phyloP scores from a whole-genome alignment of 345 rosid genomes.

The Reutealis trisperma region DNA sequence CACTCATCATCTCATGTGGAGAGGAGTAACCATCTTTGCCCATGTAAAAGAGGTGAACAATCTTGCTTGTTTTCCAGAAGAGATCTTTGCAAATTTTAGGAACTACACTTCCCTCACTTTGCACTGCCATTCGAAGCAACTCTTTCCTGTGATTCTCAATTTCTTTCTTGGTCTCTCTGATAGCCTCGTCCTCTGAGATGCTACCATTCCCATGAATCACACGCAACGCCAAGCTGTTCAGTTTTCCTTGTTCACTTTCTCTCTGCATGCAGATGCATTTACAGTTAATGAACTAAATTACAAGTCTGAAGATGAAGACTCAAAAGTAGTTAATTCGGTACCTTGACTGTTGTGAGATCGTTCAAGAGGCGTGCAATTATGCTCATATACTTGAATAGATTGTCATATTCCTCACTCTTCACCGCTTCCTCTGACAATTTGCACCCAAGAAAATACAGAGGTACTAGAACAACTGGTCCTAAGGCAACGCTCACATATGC shows the following conservation, averaged over 20 bases:
- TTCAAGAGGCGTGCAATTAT: constrained; percentile 15
- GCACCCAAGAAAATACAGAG: constrained; percentile 12
- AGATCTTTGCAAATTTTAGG: constrained; percentile 19
- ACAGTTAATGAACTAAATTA: no score
- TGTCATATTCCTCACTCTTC: constrained; percentile 11
- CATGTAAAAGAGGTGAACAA: constrained; percentile 9
- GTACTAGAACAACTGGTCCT: constrained; percentile 19
- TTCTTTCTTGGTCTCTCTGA: neutral
- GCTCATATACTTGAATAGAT: constrained; percentile 19
- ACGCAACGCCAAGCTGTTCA: constrained; percentile 11
- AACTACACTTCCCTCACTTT: constrained; percentile 9
- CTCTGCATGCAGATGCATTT: constrained; percentile 1
- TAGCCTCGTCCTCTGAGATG: constrained; percentile 9
- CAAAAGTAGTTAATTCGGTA: neutral
- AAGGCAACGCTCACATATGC: constrained; percentile 21
- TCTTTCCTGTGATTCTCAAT: constrained; percentile 17
- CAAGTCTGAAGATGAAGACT: no score
- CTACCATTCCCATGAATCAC: neutral
- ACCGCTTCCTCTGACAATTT: constrained; percentile 12
- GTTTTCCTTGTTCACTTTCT: constrained; percentile 19
- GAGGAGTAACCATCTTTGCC: constrained; percentile 7
- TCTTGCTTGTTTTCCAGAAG: constrained; percentile 7
- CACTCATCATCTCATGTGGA: neutral
- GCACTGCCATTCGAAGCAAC: constrained; percentile 16
- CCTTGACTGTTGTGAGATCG: constrained; percentile 17